Conservation (phyloP, 225 moss, liverwort and hornwort genomes). For the Neckera pumila region DNA sequence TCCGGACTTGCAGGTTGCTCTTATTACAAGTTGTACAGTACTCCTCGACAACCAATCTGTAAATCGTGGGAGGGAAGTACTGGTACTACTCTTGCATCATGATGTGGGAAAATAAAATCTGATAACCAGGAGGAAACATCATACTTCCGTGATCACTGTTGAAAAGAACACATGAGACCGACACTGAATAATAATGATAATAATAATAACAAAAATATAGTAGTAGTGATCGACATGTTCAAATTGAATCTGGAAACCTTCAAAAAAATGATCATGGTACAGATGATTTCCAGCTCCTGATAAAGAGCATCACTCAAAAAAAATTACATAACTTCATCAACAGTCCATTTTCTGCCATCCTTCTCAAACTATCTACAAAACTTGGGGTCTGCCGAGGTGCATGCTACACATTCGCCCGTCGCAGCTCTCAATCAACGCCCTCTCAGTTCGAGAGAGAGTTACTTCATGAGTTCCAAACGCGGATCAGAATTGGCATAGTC, state of each 20-base stretch:
- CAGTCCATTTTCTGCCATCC: background rate
- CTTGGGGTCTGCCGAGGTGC: background rate
- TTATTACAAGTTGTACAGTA: background rate
- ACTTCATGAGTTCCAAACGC: constrained; percentile 2
- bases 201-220: background rate
- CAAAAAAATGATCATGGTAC: constrained; percentile 4
- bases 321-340: background rate
- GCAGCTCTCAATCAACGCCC: constrained; percentile 7
- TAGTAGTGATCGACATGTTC: background rate
- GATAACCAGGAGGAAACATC: background rate
- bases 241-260: background rate
- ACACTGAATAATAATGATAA: background rate
- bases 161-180: background rate
- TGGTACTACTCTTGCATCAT: background rate
- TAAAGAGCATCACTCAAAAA: background rate
- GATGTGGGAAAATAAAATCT: background rate
- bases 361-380: constrained; percentile 31
- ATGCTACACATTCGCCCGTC: constrained; percentile 1
- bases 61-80: background rate
- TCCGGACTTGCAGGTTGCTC: background rate
- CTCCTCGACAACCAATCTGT: background rate
- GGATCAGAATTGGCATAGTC: constrained; percentile 1
- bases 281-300: background rate
- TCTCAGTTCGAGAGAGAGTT: background rate
- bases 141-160: background rate